Evolutionary conservation across 441 rosid genomes (phyloP).

Genomic region (Cnidoscolus chayamansa): DNA sequence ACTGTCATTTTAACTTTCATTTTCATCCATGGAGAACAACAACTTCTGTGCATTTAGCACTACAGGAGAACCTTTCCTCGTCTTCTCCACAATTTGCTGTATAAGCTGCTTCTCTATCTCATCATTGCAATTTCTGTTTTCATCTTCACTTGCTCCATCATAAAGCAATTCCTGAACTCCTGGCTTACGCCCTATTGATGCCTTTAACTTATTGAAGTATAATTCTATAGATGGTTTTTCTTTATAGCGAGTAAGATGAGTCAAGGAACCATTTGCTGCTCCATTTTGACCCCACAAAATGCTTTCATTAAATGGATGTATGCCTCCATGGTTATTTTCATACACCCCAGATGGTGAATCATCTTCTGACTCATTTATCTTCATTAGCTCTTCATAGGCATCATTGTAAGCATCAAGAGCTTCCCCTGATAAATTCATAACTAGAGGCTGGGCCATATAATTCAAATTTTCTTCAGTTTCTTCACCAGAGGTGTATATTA

Average conservation of each 20-base stretch:
- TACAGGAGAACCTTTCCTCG: slow-evolving; percentile 70
- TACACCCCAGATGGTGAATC: slow-evolving; percentile 35
- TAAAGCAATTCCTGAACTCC: slow-evolving; percentile 41
- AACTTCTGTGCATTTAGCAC: slow-evolving; percentile 64
- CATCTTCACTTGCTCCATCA: slow-evolving; percentile 40
- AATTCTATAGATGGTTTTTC: slow-evolving; percentile 11
- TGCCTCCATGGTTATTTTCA: slow-evolving; percentile 26
- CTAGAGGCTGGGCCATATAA: slow-evolving; percentile 44
- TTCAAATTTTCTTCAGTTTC: slow-evolving; percentile 34
- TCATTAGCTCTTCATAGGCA: slow-evolving; percentile 60
- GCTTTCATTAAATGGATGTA: slow-evolving; percentile 26
- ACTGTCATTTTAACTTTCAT: slow-evolving; percentile 11
- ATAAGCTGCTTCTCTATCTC: slow-evolving; percentile 72
- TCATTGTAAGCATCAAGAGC: slow-evolving; percentile 77
- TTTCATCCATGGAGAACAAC: slow-evolving; percentile 46
- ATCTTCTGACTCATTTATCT: slow-evolving; percentile 52
- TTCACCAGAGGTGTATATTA: slow-evolving; percentile 31
- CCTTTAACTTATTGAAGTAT: slow-evolving; percentile 13
- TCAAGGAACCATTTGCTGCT: slow-evolving; percentile 16
- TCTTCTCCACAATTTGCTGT: slow-evolving; percentile 76
- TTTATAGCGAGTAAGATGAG: not conserved
- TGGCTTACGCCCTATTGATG: slow-evolving; percentile 12
- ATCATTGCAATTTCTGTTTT: slow-evolving; percentile 44
- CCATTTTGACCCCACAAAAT: slow-evolving; percentile 26
- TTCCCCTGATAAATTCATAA: slow-evolving; percentile 69